Evolutionary conservation across 164 flowering plant genomes (phyloP), one percentile per base, ranked within the genome.

Genomic region (grape (Vitis vinifera)): DNA sequence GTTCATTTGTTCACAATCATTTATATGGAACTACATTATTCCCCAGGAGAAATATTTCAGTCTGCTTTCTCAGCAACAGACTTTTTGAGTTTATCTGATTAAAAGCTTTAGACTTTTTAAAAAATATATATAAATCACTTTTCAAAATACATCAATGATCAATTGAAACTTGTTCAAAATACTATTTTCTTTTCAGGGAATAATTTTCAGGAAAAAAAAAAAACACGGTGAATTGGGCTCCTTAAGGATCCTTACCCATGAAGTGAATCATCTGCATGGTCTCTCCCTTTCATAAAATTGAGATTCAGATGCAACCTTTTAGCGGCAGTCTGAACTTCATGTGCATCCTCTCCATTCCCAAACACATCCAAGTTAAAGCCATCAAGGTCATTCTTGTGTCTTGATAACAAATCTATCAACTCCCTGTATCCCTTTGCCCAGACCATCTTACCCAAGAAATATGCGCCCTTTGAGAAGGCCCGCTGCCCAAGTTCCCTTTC

Each of bases 341-440:
- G 79, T 55, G 99, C 94, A 81, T 96, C 99, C 83, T 96, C 99
- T 59, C 99, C 99, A 76, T 89, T 92, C 27, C 99, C 99, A 81
- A 71, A 95, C 29, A 96, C 92, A 70, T 96, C 99, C 85, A 96
- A 74, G 37, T 89, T 92, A 67, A 96, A 88, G 69, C 91, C 90
- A 73, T 85, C 84, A 67, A 96, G 93, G 48, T 96, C 97, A 51
- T 68, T 86, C 77, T 87, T 89, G 77, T 88, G 91, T 79, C 87
- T 88, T 16, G 86, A 79, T 50, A 96, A 68, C 77, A 96, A 83
- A 83, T 96, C 95, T 65, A 93, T 87, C 76, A 96, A 73, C 75
- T 96, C 99, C 63, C 80, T 78, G 76, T 96, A 93, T 53, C 98
- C 99, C 78, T 96, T 96, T 27, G 98, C 97, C 99, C 99, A 95